These are phyloP conservation scores for Cercospora beticola DNA, from an alignment of 2,329 filamentous ascomycete species.

Conservation along the genomic window DNA sequence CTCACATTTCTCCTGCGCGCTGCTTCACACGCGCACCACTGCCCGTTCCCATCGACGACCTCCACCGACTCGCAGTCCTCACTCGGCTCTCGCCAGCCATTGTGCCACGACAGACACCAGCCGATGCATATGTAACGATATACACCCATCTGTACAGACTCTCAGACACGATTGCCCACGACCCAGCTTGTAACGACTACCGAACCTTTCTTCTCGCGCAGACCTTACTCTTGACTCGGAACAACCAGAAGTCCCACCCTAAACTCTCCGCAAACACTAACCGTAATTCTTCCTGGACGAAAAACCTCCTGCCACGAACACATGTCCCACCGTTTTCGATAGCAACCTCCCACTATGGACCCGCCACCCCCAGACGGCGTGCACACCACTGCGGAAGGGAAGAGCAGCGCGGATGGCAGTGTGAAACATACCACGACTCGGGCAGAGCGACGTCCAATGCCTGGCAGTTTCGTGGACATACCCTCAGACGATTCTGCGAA, in stretches of 20 bases:
- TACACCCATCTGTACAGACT: neutral
- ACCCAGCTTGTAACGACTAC: neutral
- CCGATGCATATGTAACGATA: neutral
- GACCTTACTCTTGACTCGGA: neutral
- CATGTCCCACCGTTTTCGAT: slow-evolving; percentile 7
- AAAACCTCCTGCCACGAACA: neutral
- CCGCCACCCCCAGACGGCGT: slow-evolving; percentile 8
- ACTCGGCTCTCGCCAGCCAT: neutral
- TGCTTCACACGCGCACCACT: neutral
- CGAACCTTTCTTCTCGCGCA: neutral
- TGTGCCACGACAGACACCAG: neutral
- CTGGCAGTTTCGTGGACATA: slow-evolving; percentile 10
- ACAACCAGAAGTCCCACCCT: neutral
- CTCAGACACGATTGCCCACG: neutral
- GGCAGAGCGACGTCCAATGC: slow-evolving; percentile 7
- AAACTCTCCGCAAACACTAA: neutral
- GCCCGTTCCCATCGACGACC: neutral
- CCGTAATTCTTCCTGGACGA: neutral
- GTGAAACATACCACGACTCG: slow-evolving; percentile 9
- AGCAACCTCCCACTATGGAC: slow-evolving; percentile 12
- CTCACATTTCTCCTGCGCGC: neutral
- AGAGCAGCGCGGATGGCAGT: neutral
- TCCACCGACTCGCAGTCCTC: neutral
- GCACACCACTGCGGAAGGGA: neutral
- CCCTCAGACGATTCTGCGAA: slow-evolving; percentile 14